phyloP scores from a whole-genome alignment of 805 yeast genomes.

The Suhomyces sp. region DNA sequence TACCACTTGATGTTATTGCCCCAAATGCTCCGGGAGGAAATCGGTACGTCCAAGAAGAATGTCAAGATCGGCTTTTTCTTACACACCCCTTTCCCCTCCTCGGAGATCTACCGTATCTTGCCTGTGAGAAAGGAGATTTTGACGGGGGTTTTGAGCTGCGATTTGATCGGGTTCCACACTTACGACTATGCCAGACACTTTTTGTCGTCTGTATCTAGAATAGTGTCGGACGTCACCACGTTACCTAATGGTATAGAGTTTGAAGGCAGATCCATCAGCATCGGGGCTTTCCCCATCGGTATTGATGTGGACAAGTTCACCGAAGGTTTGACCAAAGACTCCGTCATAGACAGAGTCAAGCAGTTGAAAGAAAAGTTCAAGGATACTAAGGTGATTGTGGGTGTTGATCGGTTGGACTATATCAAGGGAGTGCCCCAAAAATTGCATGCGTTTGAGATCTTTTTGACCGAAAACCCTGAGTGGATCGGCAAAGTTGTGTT shows the following conservation, averaged over 20 bases:
- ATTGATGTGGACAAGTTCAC: constrained; percentile 91
- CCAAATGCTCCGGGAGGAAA: constrained; percentile 68
- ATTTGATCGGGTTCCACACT: constrained; percentile 96
- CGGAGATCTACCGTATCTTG: constrained; percentile 90
- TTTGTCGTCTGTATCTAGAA: constrained; percentile 80
- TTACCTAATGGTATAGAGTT: constrained; percentile 88
- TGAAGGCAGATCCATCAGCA: constrained; percentile 70
- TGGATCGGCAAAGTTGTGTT: constrained; percentile 97
- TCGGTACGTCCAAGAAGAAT: constrained; percentile 47
- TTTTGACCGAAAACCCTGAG: constrained; percentile 89
- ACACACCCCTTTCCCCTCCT: constrained; percentile 97
- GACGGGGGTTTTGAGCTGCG: constrained; percentile 89
- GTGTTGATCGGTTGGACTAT: constrained; percentile 94
- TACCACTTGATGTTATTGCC: constrained; percentile 96
- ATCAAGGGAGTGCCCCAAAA: constrained; percentile 98
- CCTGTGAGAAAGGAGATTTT: constrained; percentile 94
- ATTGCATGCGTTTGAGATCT: constrained; percentile 92
- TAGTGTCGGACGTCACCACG: constrained; percentile 70
- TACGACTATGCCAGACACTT: constrained; percentile 98
- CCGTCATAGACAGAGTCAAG: constrained; percentile 63
- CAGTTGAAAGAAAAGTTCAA: constrained; percentile 62
- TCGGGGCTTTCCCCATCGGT: constrained; percentile 99
- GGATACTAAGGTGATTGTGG: constrained; percentile 85
- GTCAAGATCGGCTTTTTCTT: constrained; percentile 88
- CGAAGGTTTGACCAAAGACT: constrained; percentile 64